Evolutionary conservation across 306 rosid genomes (phyloP), one percentile per base, ranked within the genome.

Genomic region (Cajanus cajan): DNA sequence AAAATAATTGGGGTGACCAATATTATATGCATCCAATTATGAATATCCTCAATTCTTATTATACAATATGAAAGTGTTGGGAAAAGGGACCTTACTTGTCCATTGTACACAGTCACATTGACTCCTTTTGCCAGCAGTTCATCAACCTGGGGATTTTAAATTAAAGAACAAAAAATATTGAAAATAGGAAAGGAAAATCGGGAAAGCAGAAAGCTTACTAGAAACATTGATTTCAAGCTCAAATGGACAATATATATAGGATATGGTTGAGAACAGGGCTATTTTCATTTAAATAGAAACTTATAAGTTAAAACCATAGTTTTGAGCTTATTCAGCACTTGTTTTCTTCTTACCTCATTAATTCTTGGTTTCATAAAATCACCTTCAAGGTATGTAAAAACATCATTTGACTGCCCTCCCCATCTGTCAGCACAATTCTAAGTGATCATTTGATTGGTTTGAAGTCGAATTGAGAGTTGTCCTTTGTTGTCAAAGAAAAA

Each of bases 301-400:
- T 1, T 39, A 31, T 41, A 68, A 52, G 44, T 37, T 57, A 58
- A n/a, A n/a, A 40, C 55, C 51, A 21, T 44, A 62, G 33, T 24
- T 65, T 43, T 70, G 1, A 51, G 19, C 54, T 44, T 37, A 14
- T 71, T 31, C 47, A 8, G 6, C 10, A 8, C 59, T 40, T 14
- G 7, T 33, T 24, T 14, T 21, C 13, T 51, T 78, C n/a, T 74
- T 86, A 90, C 98, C 99, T 90, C 97, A 9, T 78, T 67, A 58
- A 95, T 95, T 80, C 97, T 87, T 47, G 99, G 98, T 52, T 36
- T 95, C 99, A 95, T 95, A 52, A 95, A 95, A 52, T 95, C 99
- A 15, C 87, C 91, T 37, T 8, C 14, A 33, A 95, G 78, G 13
- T 37, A 0, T 2, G 4, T 0, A 39, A 91, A 95, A 5, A 89